Percentiles rank a stretch among this genome's conserved stretches.
Conservation (phyloP, 192 early-diverging fungal species). For the Linnemannia elongata region DNA sequence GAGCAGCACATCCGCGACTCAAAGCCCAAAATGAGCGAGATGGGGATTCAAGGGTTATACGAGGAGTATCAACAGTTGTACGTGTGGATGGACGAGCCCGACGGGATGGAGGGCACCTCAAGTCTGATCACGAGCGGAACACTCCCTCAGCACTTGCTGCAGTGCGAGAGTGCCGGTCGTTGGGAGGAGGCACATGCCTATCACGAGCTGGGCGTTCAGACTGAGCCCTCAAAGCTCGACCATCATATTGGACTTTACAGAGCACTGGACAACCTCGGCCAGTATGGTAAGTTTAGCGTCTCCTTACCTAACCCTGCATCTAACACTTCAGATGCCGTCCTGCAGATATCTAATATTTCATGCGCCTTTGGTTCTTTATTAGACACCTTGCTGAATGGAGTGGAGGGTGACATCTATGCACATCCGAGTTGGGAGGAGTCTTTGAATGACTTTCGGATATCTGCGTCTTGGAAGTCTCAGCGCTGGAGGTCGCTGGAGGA, state of each 20-base stretch:
- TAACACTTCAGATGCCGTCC: not conserved
- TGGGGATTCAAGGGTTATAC: conserved; percentile 54
- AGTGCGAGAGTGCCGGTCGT: conserved; percentile 71
- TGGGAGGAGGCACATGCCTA: conserved; percentile 79
- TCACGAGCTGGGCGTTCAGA: conserved; percentile 68
- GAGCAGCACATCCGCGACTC: conserved; percentile 72
- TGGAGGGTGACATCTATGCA: conserved; percentile 28
- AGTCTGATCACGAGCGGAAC: conserved; percentile 63
- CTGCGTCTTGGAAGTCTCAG: conserved; percentile 76
- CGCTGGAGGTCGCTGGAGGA: conserved; percentile 69
- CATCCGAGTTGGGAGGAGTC: conserved; percentile 66
- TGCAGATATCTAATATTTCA: too few relatives aligned
- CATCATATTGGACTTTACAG: conserved; percentile 74
- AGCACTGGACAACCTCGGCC: conserved; percentile 76
- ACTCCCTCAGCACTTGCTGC: conserved; percentile 74
- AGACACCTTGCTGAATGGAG: conserved; percentile 29
- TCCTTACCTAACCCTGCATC: not conserved
- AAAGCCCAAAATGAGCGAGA: conserved; percentile 7
- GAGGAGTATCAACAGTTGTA: conserved; percentile 73
- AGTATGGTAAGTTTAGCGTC: conserved; percentile 67
- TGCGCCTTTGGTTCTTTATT: not conserved
- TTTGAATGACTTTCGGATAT: conserved; percentile 65
- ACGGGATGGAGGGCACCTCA: conserved; percentile 77
- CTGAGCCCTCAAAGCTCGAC: conserved; percentile 56
- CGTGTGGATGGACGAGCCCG: conserved; percentile 75